phyloP scores from a whole-genome alignment of 768 basidiomycete genomes.

The Suillus clintonianus region DNA sequence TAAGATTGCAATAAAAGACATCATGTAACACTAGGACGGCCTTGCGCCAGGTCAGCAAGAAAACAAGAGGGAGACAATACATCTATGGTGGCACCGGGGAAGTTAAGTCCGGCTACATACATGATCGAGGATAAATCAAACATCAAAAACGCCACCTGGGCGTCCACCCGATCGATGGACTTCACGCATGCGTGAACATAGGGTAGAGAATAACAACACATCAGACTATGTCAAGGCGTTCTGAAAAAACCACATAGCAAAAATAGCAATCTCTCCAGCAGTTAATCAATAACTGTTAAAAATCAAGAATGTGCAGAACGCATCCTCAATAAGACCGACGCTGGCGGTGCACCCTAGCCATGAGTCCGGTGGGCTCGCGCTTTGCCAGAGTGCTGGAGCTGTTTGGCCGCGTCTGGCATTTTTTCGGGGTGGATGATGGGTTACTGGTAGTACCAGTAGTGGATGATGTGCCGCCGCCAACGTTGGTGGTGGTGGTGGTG shows the following conservation, averaged over 20 bases:
- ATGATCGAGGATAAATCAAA: not conserved
- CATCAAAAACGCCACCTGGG: not conserved
- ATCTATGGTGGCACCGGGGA: not conserved
- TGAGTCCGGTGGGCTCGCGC: not conserved
- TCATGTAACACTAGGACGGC: no score
- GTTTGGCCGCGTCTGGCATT: not conserved
- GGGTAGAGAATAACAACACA: not conserved
- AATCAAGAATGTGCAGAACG: slow-evolving; percentile 1
- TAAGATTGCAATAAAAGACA: not conserved
- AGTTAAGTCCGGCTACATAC: not conserved
- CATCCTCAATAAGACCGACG: not conserved
- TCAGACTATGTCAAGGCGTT: not conserved
- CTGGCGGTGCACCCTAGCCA: not conserved
- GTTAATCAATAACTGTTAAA: slow-evolving; percentile 11
- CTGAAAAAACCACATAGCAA: not conserved
- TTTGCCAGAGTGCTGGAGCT: not conserved
- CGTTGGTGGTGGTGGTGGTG: not conserved
- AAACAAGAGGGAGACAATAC: not conserved
- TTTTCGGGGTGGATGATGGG: not conserved
- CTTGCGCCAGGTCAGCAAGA: not conserved
- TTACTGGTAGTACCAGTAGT: no score
- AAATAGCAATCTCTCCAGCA: not conserved
- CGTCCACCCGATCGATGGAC: not conserved
- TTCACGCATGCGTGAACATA: not conserved
- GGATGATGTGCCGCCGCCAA: not conserved